phyloP scores from a whole-genome alignment of 1,284 basidiomycete genomes.

The Moesziomyces sp. region DNA sequence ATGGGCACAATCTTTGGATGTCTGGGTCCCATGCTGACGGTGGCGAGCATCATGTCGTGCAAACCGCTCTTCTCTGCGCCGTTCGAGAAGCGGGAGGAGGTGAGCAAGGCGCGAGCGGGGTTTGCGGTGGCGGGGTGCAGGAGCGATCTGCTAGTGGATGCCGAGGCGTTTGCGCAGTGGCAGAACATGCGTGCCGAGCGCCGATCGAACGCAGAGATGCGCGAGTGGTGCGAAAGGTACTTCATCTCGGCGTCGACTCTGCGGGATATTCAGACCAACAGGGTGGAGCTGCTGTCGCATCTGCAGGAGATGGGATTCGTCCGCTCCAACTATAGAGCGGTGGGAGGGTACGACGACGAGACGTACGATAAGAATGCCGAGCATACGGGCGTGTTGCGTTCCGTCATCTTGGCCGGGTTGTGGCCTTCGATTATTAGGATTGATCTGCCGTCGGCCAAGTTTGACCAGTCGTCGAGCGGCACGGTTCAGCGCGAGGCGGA shows the following conservation, averaged over 20 bases:
- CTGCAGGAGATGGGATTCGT: conserved; percentile 81
- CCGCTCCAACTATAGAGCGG: conserved; percentile 58
- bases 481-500: conserved; percentile 60
- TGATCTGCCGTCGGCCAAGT: conserved; percentile 56
- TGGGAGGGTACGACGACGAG: conserved; percentile 66
- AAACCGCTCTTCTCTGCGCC: conserved; percentile 87
- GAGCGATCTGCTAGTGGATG: conserved; percentile 87
- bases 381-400: conserved; percentile 50
- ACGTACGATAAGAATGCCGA: conserved; percentile 45
- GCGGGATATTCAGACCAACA: conserved; percentile 83
- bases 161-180: conserved; percentile 80
- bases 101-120: conserved; percentile 70
- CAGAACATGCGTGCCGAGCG: conserved; percentile 72
- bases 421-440: conserved; percentile 71
- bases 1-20: conserved; percentile 64
- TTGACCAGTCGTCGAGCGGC: conserved; percentile 57
- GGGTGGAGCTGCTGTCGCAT: conserved; percentile 80
- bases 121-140: conserved; percentile 73
- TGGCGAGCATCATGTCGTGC: conserved; percentile 81
- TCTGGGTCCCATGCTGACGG: conserved; percentile 62
- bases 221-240: conserved; percentile 84
- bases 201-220: conserved; percentile 71
- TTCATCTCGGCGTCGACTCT: conserved; percentile 82
- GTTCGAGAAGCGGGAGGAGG: conserved; percentile 84
- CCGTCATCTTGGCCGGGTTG: conserved; percentile 65